Evolutionary conservation across 2,329 filamentous ascomycete species (phyloP), one percentile per base, ranked within the genome.

Genomic region (Arachnomyces sp.): DNA sequence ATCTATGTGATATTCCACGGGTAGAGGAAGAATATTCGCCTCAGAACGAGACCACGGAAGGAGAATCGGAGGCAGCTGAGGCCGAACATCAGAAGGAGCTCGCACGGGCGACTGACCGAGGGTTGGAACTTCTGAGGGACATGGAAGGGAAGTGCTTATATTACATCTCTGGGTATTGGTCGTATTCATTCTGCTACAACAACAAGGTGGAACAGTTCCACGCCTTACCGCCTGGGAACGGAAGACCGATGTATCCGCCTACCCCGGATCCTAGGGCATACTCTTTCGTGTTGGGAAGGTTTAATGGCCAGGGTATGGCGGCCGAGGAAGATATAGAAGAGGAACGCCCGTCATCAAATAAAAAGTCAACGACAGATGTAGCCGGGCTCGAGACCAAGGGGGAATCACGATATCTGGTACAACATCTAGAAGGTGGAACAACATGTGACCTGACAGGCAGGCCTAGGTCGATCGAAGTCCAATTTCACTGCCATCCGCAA

Each of bases 121-220:
- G 89, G 4, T 84, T 86, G 74, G 84, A 92, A 54, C 72, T 95
- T 15, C 69, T 95, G 37, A 75, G 77, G 48, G 79, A 81, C 17
- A 82, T 95, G 63, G 77, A 89, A 39, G 84, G 81, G 3, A 75
- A 76, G 37, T 95, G 89, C 61, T 76, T 95, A 47, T 94, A 90
- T 67, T 85, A 79, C 59, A 67, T 88, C 49, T 84, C 80, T 1
- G 89, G 89, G 0, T 95, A 89, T 89, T 95, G 89, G 89, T 92
- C 84, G 56, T 95, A 95, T 65, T 84, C 82, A 52, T 95, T 95
- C 62, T 95, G 89, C 71, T 92, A 94, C 66, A 86, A 86, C 57
- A 75, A 82, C 46, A 80, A 90, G 47, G 82, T 95, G 46, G 84
- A 86, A 54, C 89, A 95, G 63, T 95, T 93, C 63, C 89, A 95